Conservation (phyloP, 345 rosid species). For the Citrus hindsii region DNA sequence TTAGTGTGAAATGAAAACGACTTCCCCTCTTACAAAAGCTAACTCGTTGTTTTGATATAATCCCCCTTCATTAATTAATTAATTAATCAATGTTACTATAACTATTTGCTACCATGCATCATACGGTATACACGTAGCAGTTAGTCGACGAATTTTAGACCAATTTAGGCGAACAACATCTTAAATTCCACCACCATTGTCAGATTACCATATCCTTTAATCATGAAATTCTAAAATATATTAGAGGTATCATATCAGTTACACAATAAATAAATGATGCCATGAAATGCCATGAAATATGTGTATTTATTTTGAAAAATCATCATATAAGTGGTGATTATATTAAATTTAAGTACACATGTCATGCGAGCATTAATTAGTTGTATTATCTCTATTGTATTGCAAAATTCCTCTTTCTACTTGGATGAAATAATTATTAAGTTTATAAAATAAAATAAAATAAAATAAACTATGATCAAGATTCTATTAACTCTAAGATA, state of each 20-base stretch:
- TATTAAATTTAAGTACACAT: too few species aligned
- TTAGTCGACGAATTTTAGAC: background rate
- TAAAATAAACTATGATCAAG: background rate
- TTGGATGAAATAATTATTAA: background rate
- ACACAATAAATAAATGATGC: too few species aligned
- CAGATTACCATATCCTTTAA: background rate
- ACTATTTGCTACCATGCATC: constrained; percentile 5
- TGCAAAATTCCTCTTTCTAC: background rate
- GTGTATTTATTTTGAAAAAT: too few species aligned
- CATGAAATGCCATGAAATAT: accelerated
- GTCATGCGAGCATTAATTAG: too few species aligned
- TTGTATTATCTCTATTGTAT: too few species aligned
- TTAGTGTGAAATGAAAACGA: constrained; percentile 27
- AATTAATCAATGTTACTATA: background rate
- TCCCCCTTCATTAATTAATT: background rate
- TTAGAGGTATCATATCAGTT: too few species aligned
- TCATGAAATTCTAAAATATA: background rate
- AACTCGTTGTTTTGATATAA: constrained; percentile 3
- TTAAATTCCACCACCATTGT: background rate
- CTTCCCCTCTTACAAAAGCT: constrained; percentile 7
- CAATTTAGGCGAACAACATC: background rate
- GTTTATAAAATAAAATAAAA: too few species aligned
- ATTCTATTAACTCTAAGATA: constrained; percentile 9
- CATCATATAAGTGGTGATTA: too few species aligned
- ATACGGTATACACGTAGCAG: constrained; percentile 3